Base-by-base conservation (phyloP, 768 basidiomycete species). In the Suillus placidus region DNA sequence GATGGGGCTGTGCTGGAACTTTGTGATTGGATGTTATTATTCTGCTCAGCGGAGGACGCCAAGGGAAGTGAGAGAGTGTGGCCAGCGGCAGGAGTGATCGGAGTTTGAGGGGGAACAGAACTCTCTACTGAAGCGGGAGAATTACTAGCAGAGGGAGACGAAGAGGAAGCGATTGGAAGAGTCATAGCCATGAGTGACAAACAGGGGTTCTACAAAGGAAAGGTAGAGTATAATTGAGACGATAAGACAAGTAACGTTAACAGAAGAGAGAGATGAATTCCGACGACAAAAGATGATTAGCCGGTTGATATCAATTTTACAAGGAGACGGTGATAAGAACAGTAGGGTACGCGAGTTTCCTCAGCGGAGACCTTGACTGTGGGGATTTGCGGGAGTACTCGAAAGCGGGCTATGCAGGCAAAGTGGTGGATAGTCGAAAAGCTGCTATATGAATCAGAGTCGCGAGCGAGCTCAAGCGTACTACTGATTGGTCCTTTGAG, bases 391-490 rank as follows among this genome's bases (percentile, higher is more conserved):
- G 61, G 65, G 60, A 37, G 34, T 1, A 55, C 20, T 34, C 5
- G 34, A 62, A 67, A 64, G 66, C 52, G 69, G 69, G 54, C n/a
- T 60, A 23, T 57, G 65, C 62, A 47, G 62, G 56, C 42, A 34
- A 65, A 26, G 49, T 23, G 60, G 54, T 34, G n/a, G 64, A 34
- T 61, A 62, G 68, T 64, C 61, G 65, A 62, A 66, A 61, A 65
- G 56, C 70, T 77, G 83, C 61, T 66, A 65, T 65, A 40, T n/a
- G n/a, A 66, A 68, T 76, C 77, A 71, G 69, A 72, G 80, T 73
- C 78, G 88, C 88, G 88, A 90, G 88, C 85, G 81, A 76, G 85
- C 90, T 90, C 88, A 87, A 89, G 88, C 88, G 87, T 75, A 78
- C 77, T 75, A 79, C 77, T 80, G 77, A 73, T 78, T 71, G 74